Base-by-base conservation (phyloP, 2,329 filamentous ascomycete genomes). In the Parafenestella ontariensis region DNA sequence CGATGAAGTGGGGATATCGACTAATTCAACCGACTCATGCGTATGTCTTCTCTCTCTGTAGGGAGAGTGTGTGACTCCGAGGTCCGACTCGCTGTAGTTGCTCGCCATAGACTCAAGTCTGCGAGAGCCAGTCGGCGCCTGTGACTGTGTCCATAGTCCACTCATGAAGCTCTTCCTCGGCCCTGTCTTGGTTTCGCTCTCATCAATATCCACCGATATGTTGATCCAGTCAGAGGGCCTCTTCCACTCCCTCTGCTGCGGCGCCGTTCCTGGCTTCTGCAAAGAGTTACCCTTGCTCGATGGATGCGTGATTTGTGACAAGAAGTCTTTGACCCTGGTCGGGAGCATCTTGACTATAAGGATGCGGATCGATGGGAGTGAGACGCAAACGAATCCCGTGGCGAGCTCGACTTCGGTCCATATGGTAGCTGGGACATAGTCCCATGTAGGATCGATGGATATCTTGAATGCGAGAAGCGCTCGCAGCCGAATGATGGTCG, bases 331-430 rank as follows among this genome's bases (percentile, higher is more conserved):
- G 17, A 63, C 20, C 9, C 41, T 23, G 29, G 23, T 40, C 0
- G 64, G 65, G 4, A 68, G 10, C 2, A 64, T 28, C 18, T 45
- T 56, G 3, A 48, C 44, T 10, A 68, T 9, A 0, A 71, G 53
- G 18, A 69, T 46, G 2, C 69, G 66, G 6, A 68, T 56, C 1
- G 69, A 56, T 1, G 69, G 68, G 2, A 70, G 56, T 3, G 60
- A 69, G 24, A 66, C 61, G 39, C 66, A 70, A 3, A 62, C 47
- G 8, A 67, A 65, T 0, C 61, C 60, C 26, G 65, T 54, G 3
- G 55, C 61, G 10, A 70, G 64, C 37, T 71, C 69, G 2, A 69
- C 46, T 10, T 59, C 66, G 3, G 69, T 70, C 66, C 67, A 71
- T 3, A 68, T 58, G 1, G 57, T 59, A 7, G 65, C 53, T 5